Conservation (phyloP, 1,139 yeast genomes). For the Saccharomycopsis phalli region DNA sequence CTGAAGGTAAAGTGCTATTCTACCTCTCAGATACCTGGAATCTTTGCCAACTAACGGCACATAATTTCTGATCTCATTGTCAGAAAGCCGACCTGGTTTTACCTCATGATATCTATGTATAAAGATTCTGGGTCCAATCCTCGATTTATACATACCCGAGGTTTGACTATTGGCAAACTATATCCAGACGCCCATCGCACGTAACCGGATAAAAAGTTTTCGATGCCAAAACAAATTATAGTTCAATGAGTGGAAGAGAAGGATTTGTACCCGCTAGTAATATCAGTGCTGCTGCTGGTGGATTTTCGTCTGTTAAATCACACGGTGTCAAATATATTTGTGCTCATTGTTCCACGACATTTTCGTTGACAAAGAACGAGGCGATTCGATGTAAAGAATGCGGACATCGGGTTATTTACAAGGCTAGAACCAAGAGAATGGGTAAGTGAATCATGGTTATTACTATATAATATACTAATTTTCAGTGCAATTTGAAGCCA, state of each 20-base stretch:
- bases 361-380: conserved; percentile 84
- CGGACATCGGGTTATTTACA: conserved; percentile 95
- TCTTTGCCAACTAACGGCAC: conserved; percentile 17
- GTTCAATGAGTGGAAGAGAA: conserved; percentile 59
- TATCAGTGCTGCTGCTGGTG: conserved; percentile 52
- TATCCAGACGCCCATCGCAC: no score
- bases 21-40: conserved; percentile 11
- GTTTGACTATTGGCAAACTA: not conserved
- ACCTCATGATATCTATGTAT: not conserved
- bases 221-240: not conserved
- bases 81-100: no score
- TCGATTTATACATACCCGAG: not conserved
- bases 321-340: conserved; percentile 90
- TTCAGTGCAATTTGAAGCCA: conserved; percentile 56
- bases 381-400: conserved; percentile 98
- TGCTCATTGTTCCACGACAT: conserved; percentile 90
- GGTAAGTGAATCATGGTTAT: conserved; percentile 36
- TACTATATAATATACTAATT: not conserved
- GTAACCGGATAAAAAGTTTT: no score
- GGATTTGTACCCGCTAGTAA: conserved; percentile 85
- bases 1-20: conserved; percentile 8
- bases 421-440: conserved; percentile 96
- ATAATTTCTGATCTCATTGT: conserved; percentile 14
- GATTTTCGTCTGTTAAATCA: conserved; percentile 59
- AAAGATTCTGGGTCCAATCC: not conserved